Conservation (phyloP, 495 filamentous ascomycete genomes). For the Penicillium parvum region DNA sequence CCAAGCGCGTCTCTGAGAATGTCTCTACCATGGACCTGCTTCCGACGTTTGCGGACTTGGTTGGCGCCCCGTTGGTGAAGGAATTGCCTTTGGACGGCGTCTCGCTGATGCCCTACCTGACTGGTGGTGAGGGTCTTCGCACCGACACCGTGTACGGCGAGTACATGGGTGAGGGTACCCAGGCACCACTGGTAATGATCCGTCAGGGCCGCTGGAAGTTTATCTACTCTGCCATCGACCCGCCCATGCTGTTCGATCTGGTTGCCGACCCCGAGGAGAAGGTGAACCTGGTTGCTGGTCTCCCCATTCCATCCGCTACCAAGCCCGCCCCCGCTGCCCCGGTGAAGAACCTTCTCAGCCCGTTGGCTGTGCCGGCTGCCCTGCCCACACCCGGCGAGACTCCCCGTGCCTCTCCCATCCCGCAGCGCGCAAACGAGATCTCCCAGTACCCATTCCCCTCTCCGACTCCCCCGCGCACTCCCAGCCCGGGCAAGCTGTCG, state of each 20-base stretch:
- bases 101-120: conserved; percentile 66
- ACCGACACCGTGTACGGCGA: conserved; percentile 80
- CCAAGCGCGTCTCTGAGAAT: conserved; percentile 67
- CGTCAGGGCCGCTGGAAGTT: conserved; percentile 78
- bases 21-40: conserved; percentile 84
- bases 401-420: conserved; percentile 28
- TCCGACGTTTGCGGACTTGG: conserved; percentile 78
- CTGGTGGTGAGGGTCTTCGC: conserved; percentile 47
- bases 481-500: conserved; percentile 31
- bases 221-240: conserved; percentile 73
- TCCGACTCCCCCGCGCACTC: conserved; percentile 36
- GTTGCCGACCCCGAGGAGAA: conserved; percentile 68
- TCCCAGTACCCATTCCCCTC: conserved; percentile 38
- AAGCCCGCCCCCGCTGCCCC: conserved; percentile 4
- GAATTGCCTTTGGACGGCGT: conserved; percentile 72
- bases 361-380: conserved; percentile 15
- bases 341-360: conserved; percentile 10
- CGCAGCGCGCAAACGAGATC: conserved; percentile 26
- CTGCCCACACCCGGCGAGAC: conserved; percentile 40
- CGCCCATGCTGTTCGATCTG: conserved; percentile 74
- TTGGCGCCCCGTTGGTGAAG: conserved; percentile 56
- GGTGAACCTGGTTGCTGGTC: conserved; percentile 57
- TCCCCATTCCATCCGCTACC: conserved; percentile 19
- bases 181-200: conserved; percentile 89
- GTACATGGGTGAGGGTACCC: conserved; percentile 84